Evolutionary conservation across 805 yeast species (phyloP), one percentile per base, ranked within the genome.

Genomic region (Naumovozyma dairenensis): DNA sequence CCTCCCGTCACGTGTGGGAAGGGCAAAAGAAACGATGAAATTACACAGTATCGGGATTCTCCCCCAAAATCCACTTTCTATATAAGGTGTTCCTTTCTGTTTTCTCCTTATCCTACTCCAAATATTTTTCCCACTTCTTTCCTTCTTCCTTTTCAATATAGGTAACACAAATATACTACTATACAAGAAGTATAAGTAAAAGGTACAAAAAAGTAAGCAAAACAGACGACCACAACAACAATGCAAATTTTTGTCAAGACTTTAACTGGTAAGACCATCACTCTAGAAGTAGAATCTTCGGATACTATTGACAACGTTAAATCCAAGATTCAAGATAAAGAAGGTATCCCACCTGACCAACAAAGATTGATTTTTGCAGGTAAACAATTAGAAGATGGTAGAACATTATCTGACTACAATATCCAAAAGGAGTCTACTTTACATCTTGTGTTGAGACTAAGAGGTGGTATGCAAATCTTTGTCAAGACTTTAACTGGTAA

Each of bases 401-500:
- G 95, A 72, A 85, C 95, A 33, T 68, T 85, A 46, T 80, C 94
- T 34, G 95, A 85, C 66, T 85, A 84, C 80, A 85, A 84, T 78
- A 84, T 84, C 62, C 95, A 85, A 69, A 85, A 85, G 73, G 95
- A 85, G 67, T 83, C 94, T 38, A 77, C 93, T 31, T 63, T 80
- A 20, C 93, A 83, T 62, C 68, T 82, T 66, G 94, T 83, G 14
- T 66, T 83, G 42, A 80, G 93, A 72, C 72, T 83, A 59, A 78
- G 93, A 72, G 94, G 93, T 37, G 87, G 61, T 49, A 79, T 80
- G 86, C 86, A 81, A 71, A 85, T 86, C 67, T 86, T 87, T 71
- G 96, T 89, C 65, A 87, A 89, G 74, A 86, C 96, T 65, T 74
- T 89, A 61, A 86, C 96, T 50, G 96, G 96, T 68, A 87, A 87